Conservation (phyloP, 331 rosid genomes). For the Erythrophleum ivorense region DNA sequence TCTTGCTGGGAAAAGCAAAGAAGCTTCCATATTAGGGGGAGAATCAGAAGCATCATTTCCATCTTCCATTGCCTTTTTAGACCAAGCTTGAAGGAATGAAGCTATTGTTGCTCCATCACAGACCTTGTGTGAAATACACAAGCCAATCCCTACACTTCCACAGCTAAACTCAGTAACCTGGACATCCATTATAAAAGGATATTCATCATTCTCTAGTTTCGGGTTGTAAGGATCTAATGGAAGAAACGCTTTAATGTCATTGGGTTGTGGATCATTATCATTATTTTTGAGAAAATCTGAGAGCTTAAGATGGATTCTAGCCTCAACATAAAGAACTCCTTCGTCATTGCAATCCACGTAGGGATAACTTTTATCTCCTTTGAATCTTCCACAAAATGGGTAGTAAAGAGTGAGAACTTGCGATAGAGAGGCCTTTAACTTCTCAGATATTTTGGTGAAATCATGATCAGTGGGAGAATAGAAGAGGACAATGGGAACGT, state of each 20-base stretch:
- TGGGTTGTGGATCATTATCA: background rate
- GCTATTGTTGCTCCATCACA: constrained; percentile 37
- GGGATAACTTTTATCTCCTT: background rate
- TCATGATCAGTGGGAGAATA: background rate
- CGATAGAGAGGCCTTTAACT: background rate
- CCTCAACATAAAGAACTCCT: constrained; percentile 16
- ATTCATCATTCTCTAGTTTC: background rate
- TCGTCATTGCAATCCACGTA: constrained; percentile 18
- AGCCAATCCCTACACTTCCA: constrained; percentile 43
- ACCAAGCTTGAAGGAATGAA: constrained; percentile 46
- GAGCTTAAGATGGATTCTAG: background rate
- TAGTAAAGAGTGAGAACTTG: constrained; percentile 4
- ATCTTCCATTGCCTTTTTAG: constrained; percentile 1
- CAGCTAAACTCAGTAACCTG: constrained; percentile 36
- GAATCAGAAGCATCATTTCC: background rate
- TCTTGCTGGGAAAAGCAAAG: constrained; percentile 38
- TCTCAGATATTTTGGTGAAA: background rate
- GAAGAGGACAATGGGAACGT: constrained; percentile 18
- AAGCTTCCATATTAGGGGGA: constrained; percentile 14
- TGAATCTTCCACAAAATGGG: constrained; percentile 25
- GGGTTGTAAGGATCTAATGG: constrained; percentile 30
- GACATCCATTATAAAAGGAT: constrained; percentile 1
- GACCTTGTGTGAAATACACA: constrained; percentile 44
- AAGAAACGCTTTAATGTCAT: background rate
- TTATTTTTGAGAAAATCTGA: background rate